These are phyloP conservation scores for Monosporascus sp. DNA, from an alignment of 2,329 filamentous ascomycete genomes.

Conservation along the genomic window DNA sequence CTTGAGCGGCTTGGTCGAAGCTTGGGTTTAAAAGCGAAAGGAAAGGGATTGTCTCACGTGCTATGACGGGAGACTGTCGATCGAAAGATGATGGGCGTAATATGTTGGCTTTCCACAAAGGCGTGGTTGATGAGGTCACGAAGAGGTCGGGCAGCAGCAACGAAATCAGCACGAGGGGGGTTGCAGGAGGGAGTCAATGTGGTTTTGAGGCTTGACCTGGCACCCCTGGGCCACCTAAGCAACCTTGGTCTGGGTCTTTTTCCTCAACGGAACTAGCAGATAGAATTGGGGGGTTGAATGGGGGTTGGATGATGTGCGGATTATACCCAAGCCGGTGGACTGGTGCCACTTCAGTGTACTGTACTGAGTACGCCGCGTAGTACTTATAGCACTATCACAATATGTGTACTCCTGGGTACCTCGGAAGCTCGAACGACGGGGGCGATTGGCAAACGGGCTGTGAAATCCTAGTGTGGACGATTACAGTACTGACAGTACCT, in stretches of 20 bases:
- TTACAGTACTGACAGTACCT: no score
- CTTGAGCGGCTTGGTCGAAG: not conserved
- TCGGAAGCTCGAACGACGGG: no score
- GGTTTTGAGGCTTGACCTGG: not conserved
- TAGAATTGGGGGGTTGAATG: not conserved
- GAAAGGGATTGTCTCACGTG: not conserved
- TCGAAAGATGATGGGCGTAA: conserved; percentile 1
- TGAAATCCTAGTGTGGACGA: no score
- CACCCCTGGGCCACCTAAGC: not conserved
- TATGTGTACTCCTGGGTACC: no score
- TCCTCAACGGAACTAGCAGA: not conserved
- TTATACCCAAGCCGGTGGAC: not conserved
- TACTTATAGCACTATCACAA: not conserved
- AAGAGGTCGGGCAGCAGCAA: conserved; percentile 15
- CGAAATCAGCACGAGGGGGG: conserved; percentile 4
- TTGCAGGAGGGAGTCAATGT: not conserved
- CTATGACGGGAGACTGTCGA: not conserved
- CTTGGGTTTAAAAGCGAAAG: not conserved
- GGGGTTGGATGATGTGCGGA: not conserved
- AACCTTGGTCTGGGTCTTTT: not conserved
- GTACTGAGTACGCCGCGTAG: not conserved
- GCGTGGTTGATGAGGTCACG: conserved; percentile 21
- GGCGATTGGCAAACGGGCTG: no score
- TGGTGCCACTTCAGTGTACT: not conserved
- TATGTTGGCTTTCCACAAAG: conserved; percentile 8